Conservation (phyloP, 768 basidiomycete genomes). For the Panaeolus papilionaceus region DNA sequence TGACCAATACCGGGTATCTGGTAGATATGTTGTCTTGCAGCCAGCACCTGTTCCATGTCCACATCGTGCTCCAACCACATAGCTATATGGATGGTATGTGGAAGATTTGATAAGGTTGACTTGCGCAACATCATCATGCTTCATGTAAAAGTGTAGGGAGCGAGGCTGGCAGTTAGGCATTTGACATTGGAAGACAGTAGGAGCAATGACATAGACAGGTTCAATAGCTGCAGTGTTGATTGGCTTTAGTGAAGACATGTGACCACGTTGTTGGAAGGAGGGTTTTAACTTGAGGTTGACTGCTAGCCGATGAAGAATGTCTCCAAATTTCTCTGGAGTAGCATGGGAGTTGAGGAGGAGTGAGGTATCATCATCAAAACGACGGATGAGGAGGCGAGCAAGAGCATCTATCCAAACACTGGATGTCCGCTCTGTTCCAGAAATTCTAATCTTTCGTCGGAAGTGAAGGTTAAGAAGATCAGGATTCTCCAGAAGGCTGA, state of each 20-base stretch:
- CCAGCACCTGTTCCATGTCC: neutral
- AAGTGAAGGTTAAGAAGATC: slow-evolving; percentile 28
- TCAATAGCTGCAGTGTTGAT: neutral
- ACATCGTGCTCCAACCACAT: slow-evolving; percentile 1
- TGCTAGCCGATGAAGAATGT: too few relatives aligned
- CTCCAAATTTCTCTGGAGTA: too few relatives aligned
- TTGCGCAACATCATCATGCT: neutral
- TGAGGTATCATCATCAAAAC: too few relatives aligned
- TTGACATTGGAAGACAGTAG: neutral
- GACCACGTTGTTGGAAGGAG: too few relatives aligned
- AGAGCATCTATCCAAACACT: neutral
- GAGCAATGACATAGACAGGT: neutral
- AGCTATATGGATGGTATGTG: neutral
- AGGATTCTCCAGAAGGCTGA: slow-evolving; percentile 26
- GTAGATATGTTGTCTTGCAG: neutral
- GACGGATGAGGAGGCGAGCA: neutral
- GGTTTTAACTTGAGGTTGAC: too few relatives aligned
- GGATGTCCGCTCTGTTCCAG: neutral
- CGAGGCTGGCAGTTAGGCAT: neutral
- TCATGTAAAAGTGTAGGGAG: neutral
- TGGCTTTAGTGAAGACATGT: too few relatives aligned
- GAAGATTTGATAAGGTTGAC: neutral
- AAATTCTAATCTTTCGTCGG: slow-evolving; percentile 18
- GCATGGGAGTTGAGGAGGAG: too few relatives aligned
- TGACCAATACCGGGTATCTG: neutral